Conservation (phyloP, 1,284 basidiomycete genomes). For the Salmacisia buchloeana region DNA sequence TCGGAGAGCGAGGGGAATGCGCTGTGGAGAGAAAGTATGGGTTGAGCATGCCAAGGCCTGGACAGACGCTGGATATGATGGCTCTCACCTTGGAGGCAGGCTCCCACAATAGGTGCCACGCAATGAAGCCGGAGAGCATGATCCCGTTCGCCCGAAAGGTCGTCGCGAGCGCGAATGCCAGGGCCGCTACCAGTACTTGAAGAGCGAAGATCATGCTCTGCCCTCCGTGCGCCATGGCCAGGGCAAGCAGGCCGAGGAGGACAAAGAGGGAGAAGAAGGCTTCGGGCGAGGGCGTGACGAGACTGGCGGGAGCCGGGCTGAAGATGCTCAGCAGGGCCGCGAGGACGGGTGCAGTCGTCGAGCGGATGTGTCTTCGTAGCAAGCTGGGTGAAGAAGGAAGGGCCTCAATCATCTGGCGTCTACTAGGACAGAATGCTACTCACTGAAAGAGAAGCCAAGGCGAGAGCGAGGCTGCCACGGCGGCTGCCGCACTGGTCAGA, state of each 20-base stretch:
- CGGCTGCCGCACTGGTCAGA: constrained; percentile 21
- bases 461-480: constrained; percentile 52
- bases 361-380: constrained; percentile 43
- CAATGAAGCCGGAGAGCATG: constrained; percentile 63
- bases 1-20: constrained; percentile 12
- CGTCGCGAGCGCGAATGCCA: constrained; percentile 65
- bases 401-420: not conserved
- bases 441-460: constrained; percentile 61
- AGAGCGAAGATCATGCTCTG: not conserved
- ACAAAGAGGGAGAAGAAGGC: constrained; percentile 75
- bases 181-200: constrained; percentile 53
- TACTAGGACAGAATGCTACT: constrained; percentile 18
- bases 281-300: constrained; percentile 71
- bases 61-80: not conserved
- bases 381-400: constrained; percentile 36
- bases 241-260: constrained; percentile 59
- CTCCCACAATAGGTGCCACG: constrained; percentile 26
- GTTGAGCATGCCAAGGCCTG: constrained; percentile 45
- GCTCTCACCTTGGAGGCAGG: not conserved
- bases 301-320: constrained; percentile 70
- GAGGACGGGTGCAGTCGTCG: constrained; percentile 60
- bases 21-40: constrained; percentile 1
- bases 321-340: constrained; percentile 67
- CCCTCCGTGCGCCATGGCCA: not conserved
- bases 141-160: constrained; percentile 76